Evolutionary conservation across 176 grass and related monocot species (phyloP), one percentile per base, ranked within the genome.

Genomic region (Oryza glumipatula): DNA sequence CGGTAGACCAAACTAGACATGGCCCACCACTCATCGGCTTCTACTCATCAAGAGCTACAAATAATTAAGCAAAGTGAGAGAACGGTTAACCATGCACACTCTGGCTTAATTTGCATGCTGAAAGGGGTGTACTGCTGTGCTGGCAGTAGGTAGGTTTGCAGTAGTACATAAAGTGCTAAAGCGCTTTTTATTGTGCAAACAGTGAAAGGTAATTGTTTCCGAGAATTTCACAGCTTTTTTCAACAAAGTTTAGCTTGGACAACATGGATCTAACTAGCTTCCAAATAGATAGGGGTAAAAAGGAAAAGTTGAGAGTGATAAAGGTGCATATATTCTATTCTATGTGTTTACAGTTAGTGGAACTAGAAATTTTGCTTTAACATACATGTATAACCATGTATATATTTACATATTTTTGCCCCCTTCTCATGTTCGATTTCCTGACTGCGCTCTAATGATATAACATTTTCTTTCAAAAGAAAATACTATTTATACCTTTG

Each of bases 121-220:
- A 63, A 63, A 63, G 7, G 21, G 21, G 14, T 16, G 49, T 52
- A 16, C 49, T 52, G 49, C 49, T 44, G 11, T 14, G 47, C 47
- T 16, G 13, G 15, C 49, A 58, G 52, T 58, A 23, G 58, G 58
- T 17, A 22, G 24, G 1, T 4, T 46, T 58, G 54, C 54, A 58
- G 16, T 54, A 67, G 72, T 67, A 39, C 32, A 38, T 28, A 19
- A 24, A 13, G 64, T 38, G 77, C 41, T 51, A 51, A 73, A 80
- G 43, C 76, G 3, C 84, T 80, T 86, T 65, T 26, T 41, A 49
- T 13, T 44, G 77, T 68, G 32, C 67, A 48, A 11, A 33, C 38
- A 1, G 23, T 85, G 33, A 75, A 80, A 74, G 32, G 1, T 21
- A 43, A 63, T 15, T 5, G 32, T 39, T 39, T n/a, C 19, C 30